A percentile compares a stretch with the other conserved stretches of the same genome.
These are phyloP conservation scores for Piloderma croceum DNA, from an alignment of 768 basidiomycete genomes.

Conservation along the genomic window DNA sequence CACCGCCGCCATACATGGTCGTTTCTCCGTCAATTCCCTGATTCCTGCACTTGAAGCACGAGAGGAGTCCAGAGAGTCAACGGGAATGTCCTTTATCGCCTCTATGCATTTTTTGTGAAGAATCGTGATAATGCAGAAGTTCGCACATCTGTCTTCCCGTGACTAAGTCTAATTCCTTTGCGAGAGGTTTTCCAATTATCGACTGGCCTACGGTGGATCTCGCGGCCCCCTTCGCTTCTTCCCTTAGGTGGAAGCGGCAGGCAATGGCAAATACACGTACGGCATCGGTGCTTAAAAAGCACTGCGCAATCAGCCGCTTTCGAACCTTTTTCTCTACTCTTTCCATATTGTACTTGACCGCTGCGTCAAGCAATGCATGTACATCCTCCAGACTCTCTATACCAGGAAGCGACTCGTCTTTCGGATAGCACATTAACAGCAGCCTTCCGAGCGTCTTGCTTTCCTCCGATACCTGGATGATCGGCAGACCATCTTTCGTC, in stretches of 20 bases:
- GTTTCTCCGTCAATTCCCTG: no score
- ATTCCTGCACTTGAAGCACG: no score
- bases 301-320: conserved; percentile 18
- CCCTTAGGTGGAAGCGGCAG: conserved; percentile 21
- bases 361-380: conserved; percentile 23
- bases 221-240: conserved; percentile 28
- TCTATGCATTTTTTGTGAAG: no score
- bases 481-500: no score
- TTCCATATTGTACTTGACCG: conserved; percentile 28
- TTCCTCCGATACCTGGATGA: conserved; percentile 26
- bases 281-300: conserved; percentile 23
- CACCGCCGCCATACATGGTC: no score
- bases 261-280: conserved; percentile 30
- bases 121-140: no score
- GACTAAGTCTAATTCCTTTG: no score
- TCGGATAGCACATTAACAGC: no score
- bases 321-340: conserved; percentile 20
- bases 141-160: no score
- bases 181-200: no score
- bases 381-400: conserved; percentile 13
- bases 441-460: conserved; percentile 21
- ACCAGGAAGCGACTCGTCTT: conserved; percentile 21
- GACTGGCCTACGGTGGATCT: conserved; percentile 22
- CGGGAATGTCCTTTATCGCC: no score
- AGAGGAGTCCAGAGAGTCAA: no score